These are phyloP conservation scores for Diddensiella transvaalensis DNA, from an alignment of 805 yeast species.

Conservation along the genomic window DNA sequence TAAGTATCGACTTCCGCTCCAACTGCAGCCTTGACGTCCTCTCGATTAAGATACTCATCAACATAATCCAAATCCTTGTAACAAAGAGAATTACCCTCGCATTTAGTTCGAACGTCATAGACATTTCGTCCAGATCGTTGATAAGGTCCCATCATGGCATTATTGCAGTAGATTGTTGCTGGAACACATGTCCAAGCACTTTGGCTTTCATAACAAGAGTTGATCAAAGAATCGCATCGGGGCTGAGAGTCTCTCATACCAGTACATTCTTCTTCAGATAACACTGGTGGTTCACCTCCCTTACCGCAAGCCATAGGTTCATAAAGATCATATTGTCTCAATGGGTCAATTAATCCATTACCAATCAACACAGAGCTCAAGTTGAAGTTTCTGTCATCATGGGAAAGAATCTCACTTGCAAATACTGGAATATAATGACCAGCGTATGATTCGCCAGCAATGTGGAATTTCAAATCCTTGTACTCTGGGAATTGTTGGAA, in stretches of 20 bases:
- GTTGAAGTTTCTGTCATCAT: conserved; percentile 64
- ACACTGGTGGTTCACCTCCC: conserved; percentile 78
- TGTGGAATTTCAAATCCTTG: conserved; percentile 65
- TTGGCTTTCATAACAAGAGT: conserved; percentile 71
- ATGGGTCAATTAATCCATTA: conserved; percentile 88
- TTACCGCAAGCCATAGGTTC: conserved; percentile 94
- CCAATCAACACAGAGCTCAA: conserved; percentile 83
- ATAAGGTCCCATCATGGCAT: conserved; percentile 74
- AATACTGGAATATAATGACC: conserved; percentile 95
- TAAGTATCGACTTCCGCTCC: conserved; percentile 87
- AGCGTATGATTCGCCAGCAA: conserved; percentile 93
- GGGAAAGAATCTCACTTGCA: conserved; percentile 49
- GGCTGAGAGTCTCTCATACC: conserved; percentile 64
- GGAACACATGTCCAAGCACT: conserved; percentile 86
- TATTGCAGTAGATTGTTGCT: conserved; percentile 86
- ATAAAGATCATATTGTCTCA: conserved; percentile 73
- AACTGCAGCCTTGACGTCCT: conserved; percentile 70
- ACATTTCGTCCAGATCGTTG: conserved; percentile 84
- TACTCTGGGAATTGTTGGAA: conserved; percentile 84
- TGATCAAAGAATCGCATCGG: conserved; percentile 71
- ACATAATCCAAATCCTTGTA: conserved; percentile 75
- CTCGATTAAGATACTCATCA: conserved; percentile 73
- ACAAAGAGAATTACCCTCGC: conserved; percentile 65
- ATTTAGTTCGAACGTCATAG: conserved; percentile 81
- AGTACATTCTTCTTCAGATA: conserved; percentile 75